A percentile compares a stretch with the other conserved stretches of the same genome.
Conservation (phyloP, 192 early-diverging fungal species). For the Neocallimastix lanati region DNA sequence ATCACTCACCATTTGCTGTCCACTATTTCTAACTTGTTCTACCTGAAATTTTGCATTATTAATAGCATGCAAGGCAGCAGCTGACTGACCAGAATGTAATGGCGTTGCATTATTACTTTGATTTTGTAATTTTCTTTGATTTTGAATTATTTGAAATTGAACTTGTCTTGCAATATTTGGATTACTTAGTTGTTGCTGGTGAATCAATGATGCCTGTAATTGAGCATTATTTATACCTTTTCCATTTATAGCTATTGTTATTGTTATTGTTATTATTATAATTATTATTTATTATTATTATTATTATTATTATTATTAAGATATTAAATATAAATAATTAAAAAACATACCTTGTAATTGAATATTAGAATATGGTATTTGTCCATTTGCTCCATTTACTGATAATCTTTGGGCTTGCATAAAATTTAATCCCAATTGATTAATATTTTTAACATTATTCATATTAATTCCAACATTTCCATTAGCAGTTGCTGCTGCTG, state of each 20-base stretch:
- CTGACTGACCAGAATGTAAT: not conserved
- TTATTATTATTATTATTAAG: no score
- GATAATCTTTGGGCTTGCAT: not conserved
- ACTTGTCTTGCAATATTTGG: not conserved
- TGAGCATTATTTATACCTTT: not conserved
- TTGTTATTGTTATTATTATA: not conserved
- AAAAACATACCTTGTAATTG: not conserved
- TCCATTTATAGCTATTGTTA: not conserved
- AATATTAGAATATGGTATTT: not conserved
- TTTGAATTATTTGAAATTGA: not conserved
- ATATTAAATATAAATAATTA: not conserved
- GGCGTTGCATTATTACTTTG: not conserved
- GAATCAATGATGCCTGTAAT: not conserved
- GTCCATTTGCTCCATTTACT: not conserved
- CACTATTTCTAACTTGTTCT: not conserved
- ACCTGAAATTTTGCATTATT: not conserved
- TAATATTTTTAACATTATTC: not conserved
- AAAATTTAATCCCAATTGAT: not conserved
- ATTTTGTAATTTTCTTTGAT: not conserved
- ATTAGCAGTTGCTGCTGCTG: not conserved
- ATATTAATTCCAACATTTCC: not conserved
- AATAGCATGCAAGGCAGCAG: not conserved
- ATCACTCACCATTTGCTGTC: not conserved
- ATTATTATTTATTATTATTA: no score
- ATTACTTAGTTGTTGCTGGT: not conserved